Percentiles rank a stretch among this genome's conserved stretches.
Evolutionary conservation across 148 eudicot genomes (phyloP).

Genomic region (Nepenthes mirabilis): DNA sequence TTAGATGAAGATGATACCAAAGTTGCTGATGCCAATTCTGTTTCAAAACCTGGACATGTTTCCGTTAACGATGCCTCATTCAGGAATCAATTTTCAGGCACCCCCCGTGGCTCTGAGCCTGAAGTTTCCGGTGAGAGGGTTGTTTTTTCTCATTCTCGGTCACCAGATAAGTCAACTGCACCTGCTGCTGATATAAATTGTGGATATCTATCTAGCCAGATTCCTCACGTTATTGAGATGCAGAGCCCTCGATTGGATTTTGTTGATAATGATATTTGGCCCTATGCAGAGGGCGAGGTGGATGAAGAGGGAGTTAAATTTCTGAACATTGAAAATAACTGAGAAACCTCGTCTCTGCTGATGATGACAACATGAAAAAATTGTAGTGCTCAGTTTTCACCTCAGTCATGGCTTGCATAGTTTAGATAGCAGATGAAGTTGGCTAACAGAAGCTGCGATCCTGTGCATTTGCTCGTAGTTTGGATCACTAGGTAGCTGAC

Average conservation of each 20-base stretch:
- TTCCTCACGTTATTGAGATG: background rate
- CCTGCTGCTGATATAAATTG: slow-evolving; percentile 1
- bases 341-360: too few relatives aligned
- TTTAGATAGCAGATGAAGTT: too few relatives aligned
- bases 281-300: too few relatives aligned
- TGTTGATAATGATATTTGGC: too few relatives aligned
- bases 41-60: background rate
- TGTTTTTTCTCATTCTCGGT: background rate
- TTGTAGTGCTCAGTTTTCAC: too few relatives aligned
- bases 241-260: background rate
- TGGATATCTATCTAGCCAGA: background rate
- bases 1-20: slow-evolving; percentile 9
- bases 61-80: slow-evolving; percentile 1
- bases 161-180: background rate
- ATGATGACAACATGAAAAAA: too few relatives aligned
- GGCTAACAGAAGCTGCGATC: too few relatives aligned
- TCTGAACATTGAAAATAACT: too few relatives aligned
- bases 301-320: too few relatives aligned
- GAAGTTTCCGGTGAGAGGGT: background rate
- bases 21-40: background rate
- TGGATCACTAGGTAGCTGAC: too few relatives aligned
- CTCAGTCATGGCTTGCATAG: too few relatives aligned
- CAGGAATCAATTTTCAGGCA: background rate
- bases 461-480: too few relatives aligned
- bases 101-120: background rate